These are phyloP conservation scores for Starmerella davenportii DNA, from an alignment of 805 yeast species.

Conservation along the genomic window DNA sequence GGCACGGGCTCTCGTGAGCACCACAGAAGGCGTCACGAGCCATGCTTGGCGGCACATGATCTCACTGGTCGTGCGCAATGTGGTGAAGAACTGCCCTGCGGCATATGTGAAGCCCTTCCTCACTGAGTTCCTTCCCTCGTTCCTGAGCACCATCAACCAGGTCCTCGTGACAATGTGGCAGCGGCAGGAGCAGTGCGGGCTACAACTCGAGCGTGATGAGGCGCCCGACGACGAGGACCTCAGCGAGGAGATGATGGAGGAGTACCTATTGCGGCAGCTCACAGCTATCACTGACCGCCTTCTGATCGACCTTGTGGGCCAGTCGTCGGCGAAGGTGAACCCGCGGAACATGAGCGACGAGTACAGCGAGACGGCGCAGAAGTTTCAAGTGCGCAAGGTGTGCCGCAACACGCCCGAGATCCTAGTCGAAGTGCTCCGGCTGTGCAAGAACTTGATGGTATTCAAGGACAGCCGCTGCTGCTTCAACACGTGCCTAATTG, in stretches of 20 bases:
- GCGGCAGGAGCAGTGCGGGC: conserved; percentile 33
- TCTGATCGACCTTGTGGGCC: conserved; percentile 75
- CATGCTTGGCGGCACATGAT: conserved; percentile 97
- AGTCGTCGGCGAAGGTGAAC: conserved; percentile 31
- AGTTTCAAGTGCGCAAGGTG: conserved; percentile 36
- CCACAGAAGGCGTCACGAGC: conserved; percentile 60
- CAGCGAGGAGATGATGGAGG: conserved; percentile 97
- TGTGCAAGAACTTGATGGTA: conserved; percentile 57
- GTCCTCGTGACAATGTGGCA: conserved; percentile 67
- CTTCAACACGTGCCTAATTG: conserved; percentile 68
- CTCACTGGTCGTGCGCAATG: conserved; percentile 69
- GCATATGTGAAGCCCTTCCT: conserved; percentile 49
- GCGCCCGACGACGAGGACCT: conserved; percentile 60
- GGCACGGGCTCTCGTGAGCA: conserved; percentile 73
- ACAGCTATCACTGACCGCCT: conserved; percentile 82
- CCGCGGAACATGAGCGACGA: neutral
- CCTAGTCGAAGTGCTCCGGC: conserved; percentile 58
- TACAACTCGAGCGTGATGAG: conserved; percentile 20
- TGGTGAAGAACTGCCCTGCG: conserved; percentile 75
- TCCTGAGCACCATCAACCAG: conserved; percentile 53
- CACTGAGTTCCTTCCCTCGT: conserved; percentile 59
- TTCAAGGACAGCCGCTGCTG: conserved; percentile 86
- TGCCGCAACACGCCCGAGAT: conserved; percentile 47
- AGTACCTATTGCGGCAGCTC: conserved; percentile 77
- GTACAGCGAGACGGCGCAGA: conserved; percentile 33